phyloP scores from a whole-genome alignment of 257 asterid genomes.

The Ophiorrhiza pumila region DNA sequence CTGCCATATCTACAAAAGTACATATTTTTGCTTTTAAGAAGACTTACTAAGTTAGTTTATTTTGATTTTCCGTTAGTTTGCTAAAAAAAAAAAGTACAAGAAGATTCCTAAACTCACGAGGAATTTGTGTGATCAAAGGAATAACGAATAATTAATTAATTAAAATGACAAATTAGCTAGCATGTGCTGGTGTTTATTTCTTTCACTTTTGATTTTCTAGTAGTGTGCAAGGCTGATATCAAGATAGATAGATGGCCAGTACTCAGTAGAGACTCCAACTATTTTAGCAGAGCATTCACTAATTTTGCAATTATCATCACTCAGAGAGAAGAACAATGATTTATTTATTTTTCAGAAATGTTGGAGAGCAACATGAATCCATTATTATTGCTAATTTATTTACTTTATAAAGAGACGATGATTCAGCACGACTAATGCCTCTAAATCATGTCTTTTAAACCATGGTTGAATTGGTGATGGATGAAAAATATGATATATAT shows the following conservation, averaged over 20 bases:
- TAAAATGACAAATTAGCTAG: not conserved
- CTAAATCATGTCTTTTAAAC: too few relatives aligned
- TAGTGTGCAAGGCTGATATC: too few relatives aligned
- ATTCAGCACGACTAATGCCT: too few relatives aligned
- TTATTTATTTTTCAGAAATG: not conserved
- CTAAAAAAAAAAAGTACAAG: not conserved
- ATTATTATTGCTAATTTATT: too few relatives aligned
- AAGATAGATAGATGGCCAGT: too few relatives aligned
- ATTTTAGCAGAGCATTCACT: too few relatives aligned
- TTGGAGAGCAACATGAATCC: too few relatives aligned
- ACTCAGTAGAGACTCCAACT: too few relatives aligned
- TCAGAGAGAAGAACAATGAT: not conserved
- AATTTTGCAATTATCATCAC: not conserved
- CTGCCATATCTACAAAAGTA: not conserved
- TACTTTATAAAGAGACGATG: too few relatives aligned
- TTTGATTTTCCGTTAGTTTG: not conserved
- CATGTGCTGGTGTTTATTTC: not conserved
- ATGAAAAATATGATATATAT: too few relatives aligned
- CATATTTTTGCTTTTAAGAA: not conserved
- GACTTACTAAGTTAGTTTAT: too few relatives aligned
- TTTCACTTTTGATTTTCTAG: not conserved
- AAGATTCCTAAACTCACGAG: not conserved
- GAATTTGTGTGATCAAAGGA: not conserved
- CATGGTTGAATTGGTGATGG: too few relatives aligned
- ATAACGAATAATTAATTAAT: not conserved